Conservation (phyloP, 139 green algal species). For the Gonium pectorale region DNA sequence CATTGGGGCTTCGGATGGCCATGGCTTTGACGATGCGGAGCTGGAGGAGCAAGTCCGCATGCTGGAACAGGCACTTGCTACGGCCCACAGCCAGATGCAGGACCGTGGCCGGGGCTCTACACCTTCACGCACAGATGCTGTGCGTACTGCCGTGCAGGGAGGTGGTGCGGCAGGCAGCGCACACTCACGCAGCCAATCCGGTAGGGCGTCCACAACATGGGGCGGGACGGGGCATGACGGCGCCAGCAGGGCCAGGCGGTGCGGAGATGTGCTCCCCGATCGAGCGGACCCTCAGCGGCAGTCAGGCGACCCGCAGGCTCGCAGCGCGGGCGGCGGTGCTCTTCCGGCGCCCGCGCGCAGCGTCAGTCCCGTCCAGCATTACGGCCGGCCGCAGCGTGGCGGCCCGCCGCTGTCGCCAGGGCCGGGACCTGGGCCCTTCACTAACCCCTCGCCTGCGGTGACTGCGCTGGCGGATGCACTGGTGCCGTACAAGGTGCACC, state of each 20-base stretch:
- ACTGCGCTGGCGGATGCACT: slow-evolving; percentile 2
- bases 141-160: not conserved
- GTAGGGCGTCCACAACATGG: not conserved
- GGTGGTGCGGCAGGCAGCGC: not conserved
- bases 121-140: not conserved
- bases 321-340: not conserved
- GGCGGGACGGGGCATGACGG: not conserved
- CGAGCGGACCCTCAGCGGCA: no score
- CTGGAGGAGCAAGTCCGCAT: slow-evolving; percentile 28
- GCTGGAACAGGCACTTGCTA: not conserved
- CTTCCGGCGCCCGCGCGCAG: slow-evolving; percentile 15
- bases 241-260: not conserved
- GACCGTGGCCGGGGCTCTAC: not conserved
- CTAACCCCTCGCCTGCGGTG: not conserved
- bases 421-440: not conserved
- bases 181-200: not conserved
- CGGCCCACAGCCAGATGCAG: not conserved
- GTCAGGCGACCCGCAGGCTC: no score
- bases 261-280: no score
- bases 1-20: no score
- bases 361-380: slow-evolving; percentile 5
- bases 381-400: not conserved
- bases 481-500: slow-evolving; percentile 34
- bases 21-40: slow-evolving; percentile 16
- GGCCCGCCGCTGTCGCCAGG: not conserved